Base-by-base conservation (phyloP, 176 grass and related monocot genomes). In the Thalia dealbata region DNA sequence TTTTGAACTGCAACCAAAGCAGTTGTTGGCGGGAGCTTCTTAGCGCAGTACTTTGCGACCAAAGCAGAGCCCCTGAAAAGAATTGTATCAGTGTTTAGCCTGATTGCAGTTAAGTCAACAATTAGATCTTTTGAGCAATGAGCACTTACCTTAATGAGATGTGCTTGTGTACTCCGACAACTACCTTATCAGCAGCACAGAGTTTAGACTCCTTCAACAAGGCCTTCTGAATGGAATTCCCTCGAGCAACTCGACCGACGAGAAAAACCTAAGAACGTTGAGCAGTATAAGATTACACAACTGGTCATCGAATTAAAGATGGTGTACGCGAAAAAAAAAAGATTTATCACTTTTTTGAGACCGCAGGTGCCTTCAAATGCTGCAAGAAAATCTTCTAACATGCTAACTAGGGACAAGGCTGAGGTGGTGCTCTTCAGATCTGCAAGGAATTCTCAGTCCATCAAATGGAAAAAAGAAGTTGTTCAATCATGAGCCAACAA, bases 21-120 rank as follows among this genome's bases (percentile, higher is more conserved):
- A 78, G 85, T 89, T 38, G 83, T 89, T 79, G 77, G n/a, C 75
- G 95, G 95, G 10, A 99, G 86, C 63, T 95, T 92, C 90, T 83
- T 88, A 73, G 85, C 85, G 67, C 90, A 95, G 79, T 99, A 99
- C 83, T 91, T 95, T 10, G 95, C 87, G 14, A 99, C 74, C 79
- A 67, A 81, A 55, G 85, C 81, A 67, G 87, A 79, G 14, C 85
- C 83, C 56, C 95, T 99, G 88, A 50, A 44, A 52, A 41, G 73
- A 43, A 80, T 51, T 32, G 76, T 24, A 54, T 52, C 26, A 10
- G 48, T 70, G 25, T 63, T 46, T 14, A 6, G 7, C 7, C 14
- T 58, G 14, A 32, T 32, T 66, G 25, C 11, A 38, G 29, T 14
- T 38, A 14, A 66, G 28, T 16, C 11, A 0, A 16, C 3, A 35